These are phyloP conservation scores for Fusarium neocosmosporiellum DNA, from an alignment of 2,329 filamentous ascomycete species.

Conservation along the genomic window DNA sequence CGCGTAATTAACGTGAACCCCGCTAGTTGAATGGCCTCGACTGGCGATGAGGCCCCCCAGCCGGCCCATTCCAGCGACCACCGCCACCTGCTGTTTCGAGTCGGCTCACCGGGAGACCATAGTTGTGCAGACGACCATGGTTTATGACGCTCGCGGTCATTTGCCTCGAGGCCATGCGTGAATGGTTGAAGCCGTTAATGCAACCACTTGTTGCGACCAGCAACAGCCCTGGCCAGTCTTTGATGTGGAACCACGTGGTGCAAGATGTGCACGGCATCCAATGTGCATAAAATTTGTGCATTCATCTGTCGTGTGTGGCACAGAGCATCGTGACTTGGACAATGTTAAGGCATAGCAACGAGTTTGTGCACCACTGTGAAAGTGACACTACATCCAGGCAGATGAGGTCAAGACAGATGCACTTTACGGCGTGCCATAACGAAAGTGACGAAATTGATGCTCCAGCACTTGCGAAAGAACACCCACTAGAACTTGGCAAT, in stretches of 20 bases:
- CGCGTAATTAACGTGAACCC: constrained; percentile 40
- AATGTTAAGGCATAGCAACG: neutral
- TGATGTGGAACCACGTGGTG: constrained; percentile 24
- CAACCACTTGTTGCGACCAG: constrained; percentile 36
- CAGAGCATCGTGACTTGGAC: neutral
- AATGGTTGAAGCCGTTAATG: constrained; percentile 31
- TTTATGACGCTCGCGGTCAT: constrained; percentile 15
- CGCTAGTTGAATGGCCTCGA: constrained; percentile 1
- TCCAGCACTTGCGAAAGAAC: neutral
- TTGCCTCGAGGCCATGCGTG: constrained; percentile 18
- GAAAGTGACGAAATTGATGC: neutral
- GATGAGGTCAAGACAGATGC: neutral
- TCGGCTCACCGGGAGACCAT: constrained; percentile 10
- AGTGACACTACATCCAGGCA: neutral
- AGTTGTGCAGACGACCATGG: constrained; percentile 1
- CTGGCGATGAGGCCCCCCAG: constrained; percentile 14
- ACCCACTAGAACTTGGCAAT: neutral
- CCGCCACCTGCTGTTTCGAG: constrained; percentile 7
- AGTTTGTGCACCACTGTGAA: neutral
- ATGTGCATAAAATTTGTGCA: neutral
- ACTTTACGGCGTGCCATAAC: neutral
- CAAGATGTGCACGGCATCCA: neutral
- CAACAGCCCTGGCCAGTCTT: constrained; percentile 13
- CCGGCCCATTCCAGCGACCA: constrained; percentile 15
- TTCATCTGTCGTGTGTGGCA: neutral